These are phyloP conservation scores for Citrus sp. DNA, from an alignment of 345 rosid species.

Conservation along the genomic window DNA sequence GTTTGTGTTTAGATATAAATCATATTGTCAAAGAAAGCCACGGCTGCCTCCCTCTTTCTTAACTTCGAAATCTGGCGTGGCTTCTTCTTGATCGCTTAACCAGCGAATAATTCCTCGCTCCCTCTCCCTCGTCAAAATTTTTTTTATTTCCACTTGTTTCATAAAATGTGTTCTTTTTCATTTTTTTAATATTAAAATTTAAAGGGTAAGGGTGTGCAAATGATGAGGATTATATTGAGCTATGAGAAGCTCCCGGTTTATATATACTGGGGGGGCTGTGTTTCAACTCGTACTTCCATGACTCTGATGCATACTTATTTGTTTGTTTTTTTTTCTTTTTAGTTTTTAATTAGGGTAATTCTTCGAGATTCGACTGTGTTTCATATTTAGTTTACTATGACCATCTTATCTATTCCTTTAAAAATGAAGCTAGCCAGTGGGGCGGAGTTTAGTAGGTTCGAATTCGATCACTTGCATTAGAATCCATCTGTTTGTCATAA, in stretches of 20 bases:
- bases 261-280: slow-evolving; percentile 18
- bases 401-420: background rate
- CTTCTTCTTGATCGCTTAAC: background rate
- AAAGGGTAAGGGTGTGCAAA: slow-evolving; percentile 4
- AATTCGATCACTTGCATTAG: background rate
- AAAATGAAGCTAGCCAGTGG: too few relatives aligned
- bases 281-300: slow-evolving; percentile 46
- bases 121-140: background rate
- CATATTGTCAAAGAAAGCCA: background rate
- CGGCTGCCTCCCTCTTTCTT: background rate
- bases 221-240: slow-evolving; percentile 25
- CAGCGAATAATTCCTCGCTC: background rate
- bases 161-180: background rate
- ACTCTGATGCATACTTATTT: slow-evolving; percentile 39
- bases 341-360: background rate
- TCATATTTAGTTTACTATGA: background rate
- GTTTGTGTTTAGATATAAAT: background rate
- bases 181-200: background rate
- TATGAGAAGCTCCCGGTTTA: slow-evolving; percentile 29
- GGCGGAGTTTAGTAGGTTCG: too few relatives aligned
- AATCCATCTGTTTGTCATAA: background rate
- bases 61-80: background rate
- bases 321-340: background rate
- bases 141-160: background rate
- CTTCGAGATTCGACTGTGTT: background rate